Evolutionary conservation across 2,329 filamentous ascomycete genomes (phyloP).

Genomic region (Fusarium albosuccineum): DNA sequence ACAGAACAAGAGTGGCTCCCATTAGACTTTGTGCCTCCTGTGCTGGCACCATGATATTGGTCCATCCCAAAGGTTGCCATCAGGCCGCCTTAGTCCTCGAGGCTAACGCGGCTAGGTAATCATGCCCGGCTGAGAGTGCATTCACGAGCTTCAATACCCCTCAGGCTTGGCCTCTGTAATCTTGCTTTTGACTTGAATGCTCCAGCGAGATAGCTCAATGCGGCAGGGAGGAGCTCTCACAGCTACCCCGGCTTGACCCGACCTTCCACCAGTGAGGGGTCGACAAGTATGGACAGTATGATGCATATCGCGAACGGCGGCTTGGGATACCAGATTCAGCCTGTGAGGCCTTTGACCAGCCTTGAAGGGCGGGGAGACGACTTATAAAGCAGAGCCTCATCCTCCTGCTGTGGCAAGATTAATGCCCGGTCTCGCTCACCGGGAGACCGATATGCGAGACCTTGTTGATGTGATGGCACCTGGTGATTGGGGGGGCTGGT

Average conservation of each 20-base stretch:
- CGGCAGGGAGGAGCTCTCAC: conserved; percentile 15
- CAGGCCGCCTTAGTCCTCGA: conserved; percentile 32
- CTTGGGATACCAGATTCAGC: conserved; percentile 21
- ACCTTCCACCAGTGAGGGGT: conserved; percentile 36
- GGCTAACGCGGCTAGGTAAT: conserved; percentile 31
- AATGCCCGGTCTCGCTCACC: conserved; percentile 10
- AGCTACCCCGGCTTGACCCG: conserved; percentile 21
- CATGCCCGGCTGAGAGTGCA: conserved; percentile 10
- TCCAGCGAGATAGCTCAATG: conserved; percentile 10
- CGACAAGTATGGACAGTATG: conserved; percentile 33
- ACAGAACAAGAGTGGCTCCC: conserved; percentile 24
- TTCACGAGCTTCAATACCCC: conserved; percentile 17
- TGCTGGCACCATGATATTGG: conserved; percentile 34
- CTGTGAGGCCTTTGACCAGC: conserved; percentile 11
- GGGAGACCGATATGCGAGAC: conserved; percentile 27
- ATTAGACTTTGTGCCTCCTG: conserved; percentile 15
- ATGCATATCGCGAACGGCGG: conserved; percentile 24
- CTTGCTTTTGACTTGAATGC: conserved; percentile 23
- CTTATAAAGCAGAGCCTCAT: conserved; percentile 37
- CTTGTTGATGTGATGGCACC: conserved; percentile 27
- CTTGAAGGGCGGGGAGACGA: conserved; percentile 2
- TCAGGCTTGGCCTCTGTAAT: conserved; percentile 25
- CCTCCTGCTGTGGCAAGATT: conserved; percentile 10
- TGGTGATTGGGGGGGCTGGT: conserved; percentile 29
- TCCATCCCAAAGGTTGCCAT: conserved; percentile 23